Evolutionary conservation across 2,329 filamentous ascomycete genomes (phyloP).

Genomic region (Penicillium sumatraense): DNA sequence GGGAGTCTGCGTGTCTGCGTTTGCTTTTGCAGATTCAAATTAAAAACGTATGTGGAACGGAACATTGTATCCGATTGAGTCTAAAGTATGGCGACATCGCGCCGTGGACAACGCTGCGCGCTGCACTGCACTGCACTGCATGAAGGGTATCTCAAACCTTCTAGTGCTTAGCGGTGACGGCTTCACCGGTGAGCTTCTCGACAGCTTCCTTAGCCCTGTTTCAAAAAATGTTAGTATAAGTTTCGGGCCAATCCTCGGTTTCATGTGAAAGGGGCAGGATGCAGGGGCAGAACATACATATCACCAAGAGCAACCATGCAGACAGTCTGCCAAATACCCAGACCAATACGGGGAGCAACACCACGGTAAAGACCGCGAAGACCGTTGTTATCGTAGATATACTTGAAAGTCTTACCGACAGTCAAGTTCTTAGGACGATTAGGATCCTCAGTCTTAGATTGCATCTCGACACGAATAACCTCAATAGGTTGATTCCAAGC

Average conservation of each 20-base stretch:
- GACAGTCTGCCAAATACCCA: slow-evolving; percentile 98
- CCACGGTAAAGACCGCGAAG: slow-evolving; percentile 93
- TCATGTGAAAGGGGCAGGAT: slow-evolving; percentile 25
- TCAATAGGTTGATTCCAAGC: slow-evolving; percentile 99
- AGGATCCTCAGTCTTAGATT: slow-evolving; percentile 97
- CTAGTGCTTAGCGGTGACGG: slow-evolving; percentile 69
- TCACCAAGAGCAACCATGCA: slow-evolving; percentile 99
- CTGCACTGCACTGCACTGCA: slow-evolving; percentile 21
- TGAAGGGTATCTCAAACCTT: slow-evolving; percentile 46
- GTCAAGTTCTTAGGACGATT: slow-evolving; percentile 99
- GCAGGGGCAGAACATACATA: slow-evolving; percentile 68
- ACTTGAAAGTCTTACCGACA: slow-evolving; percentile 77
- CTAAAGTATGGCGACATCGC: too few species aligned
- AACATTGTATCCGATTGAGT: neutral
- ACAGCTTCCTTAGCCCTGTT: slow-evolving; percentile 67
- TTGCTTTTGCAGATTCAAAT: slow-evolving; percentile 3
- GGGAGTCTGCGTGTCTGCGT: too few species aligned
- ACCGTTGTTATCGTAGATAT: slow-evolving; percentile 91
- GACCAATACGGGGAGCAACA: slow-evolving; percentile 88
- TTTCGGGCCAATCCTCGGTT: too few species aligned
- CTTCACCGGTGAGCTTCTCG: slow-evolving; percentile 67
- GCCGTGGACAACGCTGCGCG: too few species aligned
- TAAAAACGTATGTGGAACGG: slow-evolving; percentile 14
- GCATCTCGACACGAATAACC: slow-evolving; percentile 99
- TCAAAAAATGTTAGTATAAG: slow-evolving; percentile 38